Conservation (phyloP, 176 grass and related monocot genomes). For the Oryza longistaminata region DNA sequence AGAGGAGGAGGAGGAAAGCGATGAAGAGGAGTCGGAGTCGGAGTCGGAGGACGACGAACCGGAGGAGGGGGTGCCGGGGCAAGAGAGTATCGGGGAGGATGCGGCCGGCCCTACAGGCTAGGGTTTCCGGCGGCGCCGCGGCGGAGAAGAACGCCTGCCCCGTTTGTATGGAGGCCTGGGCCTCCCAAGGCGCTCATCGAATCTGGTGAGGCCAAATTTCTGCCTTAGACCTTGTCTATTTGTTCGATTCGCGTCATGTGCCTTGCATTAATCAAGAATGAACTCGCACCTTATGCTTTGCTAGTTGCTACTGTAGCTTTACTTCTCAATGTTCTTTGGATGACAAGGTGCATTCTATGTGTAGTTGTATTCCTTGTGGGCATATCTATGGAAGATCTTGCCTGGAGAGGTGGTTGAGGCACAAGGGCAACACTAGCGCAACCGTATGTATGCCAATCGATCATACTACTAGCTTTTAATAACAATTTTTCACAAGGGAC, state of each 20-base stretch:
- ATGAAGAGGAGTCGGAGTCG: background rate
- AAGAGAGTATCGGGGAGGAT: background rate
- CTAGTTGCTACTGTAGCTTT: no score
- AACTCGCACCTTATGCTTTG: no score
- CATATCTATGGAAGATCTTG: conserved; percentile 92
- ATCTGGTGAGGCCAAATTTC: conserved; percentile 54
- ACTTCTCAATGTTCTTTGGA: no score
- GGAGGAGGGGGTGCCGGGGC: background rate
- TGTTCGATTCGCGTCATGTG: background rate
- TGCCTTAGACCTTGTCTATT: background rate
- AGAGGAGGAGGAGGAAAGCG: background rate
- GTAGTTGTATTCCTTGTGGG: conserved; percentile 90
- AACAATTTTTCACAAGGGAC: background rate
- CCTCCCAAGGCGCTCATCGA: conserved; percentile 68
- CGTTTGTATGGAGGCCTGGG: conserved; percentile 81
- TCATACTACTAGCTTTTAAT: background rate
- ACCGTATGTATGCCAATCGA: conserved; percentile 38
- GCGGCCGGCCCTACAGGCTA: background rate
- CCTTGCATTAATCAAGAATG: background rate
- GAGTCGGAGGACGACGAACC: background rate
- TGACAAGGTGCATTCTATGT: conserved; percentile 12
- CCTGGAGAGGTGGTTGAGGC: conserved; percentile 59
- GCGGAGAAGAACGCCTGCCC: conserved; percentile 54
- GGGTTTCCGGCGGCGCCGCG: conserved; percentile 25
- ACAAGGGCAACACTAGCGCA: background rate